Base-by-base conservation (phyloP, 139 green algal genomes). In the Trebouxia sp. region DNA sequence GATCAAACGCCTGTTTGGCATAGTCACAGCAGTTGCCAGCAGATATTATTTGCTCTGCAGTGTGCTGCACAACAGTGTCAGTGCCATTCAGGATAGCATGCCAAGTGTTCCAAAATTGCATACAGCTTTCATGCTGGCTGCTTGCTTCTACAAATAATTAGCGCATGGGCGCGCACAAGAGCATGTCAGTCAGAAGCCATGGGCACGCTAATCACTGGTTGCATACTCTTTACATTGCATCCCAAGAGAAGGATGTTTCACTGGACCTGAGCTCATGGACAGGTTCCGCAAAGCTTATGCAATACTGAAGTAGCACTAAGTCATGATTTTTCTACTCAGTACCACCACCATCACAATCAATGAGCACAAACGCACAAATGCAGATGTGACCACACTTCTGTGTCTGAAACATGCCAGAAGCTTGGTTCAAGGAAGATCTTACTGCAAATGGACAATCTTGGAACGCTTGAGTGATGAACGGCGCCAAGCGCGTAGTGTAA, bases 401-500 rank as follows among this genome's bases (percentile, higher is more conserved):
- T 35, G 30, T 14, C 24, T 4, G 24, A 69, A 35, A 26, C 56
- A 69, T 22, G 26, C 56, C 56, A 38, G 26, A 0, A 39, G 20
- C 50, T 6, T 35, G n/a, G 22, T 17, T 35, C 24, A 22, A 8
- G n/a, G 8, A 38, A 35, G 3, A 32, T 17, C 69, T 56, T 38
- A 85, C 82, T 53, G 79, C 32, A 51, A 88, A 94, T 42, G 50
- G 89, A 45, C 86, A 88, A 9, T 89, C 89, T 14, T 85, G 74
- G 37, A 97, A 56, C 24, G 92, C 85, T 6, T 83, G 88, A 22
- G 78, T 53, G 17, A 98, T 75, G 24, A 85, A 88, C 42, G 79
- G 65, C 0, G 92, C 92, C 0, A 98, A 58, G n/a, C 95, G 88
- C 26, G 91, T 89, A 35, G 83, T 84, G 88, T 96, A 98, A 50